Evolutionary conservation across 2,329 filamentous ascomycete species (phyloP).

Genomic region (Thelonectria olida): DNA sequence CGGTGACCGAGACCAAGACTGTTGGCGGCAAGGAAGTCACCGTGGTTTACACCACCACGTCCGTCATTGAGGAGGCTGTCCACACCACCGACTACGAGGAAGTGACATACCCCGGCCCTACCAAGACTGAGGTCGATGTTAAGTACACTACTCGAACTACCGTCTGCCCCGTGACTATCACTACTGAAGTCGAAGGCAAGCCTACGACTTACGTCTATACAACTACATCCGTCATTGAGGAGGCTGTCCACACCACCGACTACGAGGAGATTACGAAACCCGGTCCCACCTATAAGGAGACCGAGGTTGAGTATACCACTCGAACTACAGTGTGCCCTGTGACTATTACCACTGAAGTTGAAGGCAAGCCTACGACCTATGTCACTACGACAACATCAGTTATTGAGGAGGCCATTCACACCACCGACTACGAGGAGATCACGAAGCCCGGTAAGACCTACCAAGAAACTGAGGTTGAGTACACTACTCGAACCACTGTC

Average conservation of each 20-base stretch:
- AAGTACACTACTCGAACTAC: conserved; percentile 53
- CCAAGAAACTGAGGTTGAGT: conserved; percentile 43
- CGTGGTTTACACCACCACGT: conserved; percentile 42
- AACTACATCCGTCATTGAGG: conserved; percentile 36
- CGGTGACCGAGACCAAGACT: conserved; percentile 51
- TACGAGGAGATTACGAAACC: conserved; percentile 49
- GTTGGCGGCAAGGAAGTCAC: conserved; percentile 39
- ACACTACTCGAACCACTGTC: conserved; percentile 53
- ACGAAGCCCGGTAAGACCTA: conserved; percentile 47
- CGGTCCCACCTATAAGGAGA: conserved; percentile 46
- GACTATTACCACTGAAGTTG: conserved; percentile 48
- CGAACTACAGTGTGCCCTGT: conserved; percentile 56
- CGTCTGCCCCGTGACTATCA: conserved; percentile 51
- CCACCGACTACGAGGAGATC: conserved; percentile 46
- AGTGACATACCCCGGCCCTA: conserved; percentile 40
- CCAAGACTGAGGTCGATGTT: conserved; percentile 41
- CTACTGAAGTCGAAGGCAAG: conserved; percentile 40
- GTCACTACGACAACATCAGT: conserved; percentile 39
- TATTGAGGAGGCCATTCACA: conserved; percentile 39
- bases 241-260: conserved; percentile 43
- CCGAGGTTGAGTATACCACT: conserved; percentile 51
- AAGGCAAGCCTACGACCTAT: conserved; percentile 26
- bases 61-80: conserved; percentile 39
- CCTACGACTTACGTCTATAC: conserved; percentile 32
- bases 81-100: conserved; percentile 45